Evolutionary conservation across 129 eudicot species (phyloP).

Genomic region (Artemisia argyi): DNA sequence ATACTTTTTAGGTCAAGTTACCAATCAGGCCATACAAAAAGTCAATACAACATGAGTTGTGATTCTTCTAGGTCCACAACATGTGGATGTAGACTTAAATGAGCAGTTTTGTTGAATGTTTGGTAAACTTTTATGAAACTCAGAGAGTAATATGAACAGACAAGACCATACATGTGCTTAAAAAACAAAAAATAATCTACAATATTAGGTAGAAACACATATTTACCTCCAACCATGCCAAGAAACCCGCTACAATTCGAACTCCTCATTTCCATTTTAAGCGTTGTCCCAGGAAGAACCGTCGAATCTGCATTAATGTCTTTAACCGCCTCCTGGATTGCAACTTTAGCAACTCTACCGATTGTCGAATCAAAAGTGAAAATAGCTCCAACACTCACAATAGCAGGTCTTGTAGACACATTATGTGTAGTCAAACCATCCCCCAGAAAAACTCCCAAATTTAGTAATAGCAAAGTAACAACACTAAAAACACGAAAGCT

Average conservation of each 20-base stretch:
- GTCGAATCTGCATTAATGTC: slow-evolving; percentile 70
- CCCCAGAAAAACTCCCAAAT: slow-evolving; percentile 35
- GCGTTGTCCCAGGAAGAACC: slow-evolving; percentile 66
- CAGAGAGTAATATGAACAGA: slow-evolving; percentile 5
- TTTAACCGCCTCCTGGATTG: slow-evolving; percentile 79
- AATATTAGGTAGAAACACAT: not conserved
- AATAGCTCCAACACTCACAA: slow-evolving; percentile 81
- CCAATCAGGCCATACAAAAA: not conserved
- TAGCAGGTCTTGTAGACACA: slow-evolving; percentile 61
- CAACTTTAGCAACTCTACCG: slow-evolving; percentile 80
- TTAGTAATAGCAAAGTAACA: slow-evolving; percentile 20
- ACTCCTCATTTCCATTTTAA: slow-evolving; percentile 47
- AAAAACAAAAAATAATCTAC: not conserved
- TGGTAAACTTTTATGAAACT: not conserved
- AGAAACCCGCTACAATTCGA: slow-evolving; percentile 92
- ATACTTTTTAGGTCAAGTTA: slow-evolving; percentile 9
- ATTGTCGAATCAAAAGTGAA: slow-evolving; percentile 78
- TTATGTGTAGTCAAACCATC: slow-evolving; percentile 49
- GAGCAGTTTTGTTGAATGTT: not conserved
- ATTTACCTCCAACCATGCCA: slow-evolving; percentile 93
- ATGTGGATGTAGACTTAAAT: slow-evolving; percentile 9
- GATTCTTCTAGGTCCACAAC: slow-evolving; percentile 16
- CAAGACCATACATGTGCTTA: slow-evolving; percentile 6
- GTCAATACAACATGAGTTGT: slow-evolving; percentile 4
- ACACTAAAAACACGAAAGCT: slow-evolving; percentile 31